Evolutionary conservation across 2,329 filamentous ascomycete genomes (phyloP).

Genomic region (Coccinonectria pachysandricola): DNA sequence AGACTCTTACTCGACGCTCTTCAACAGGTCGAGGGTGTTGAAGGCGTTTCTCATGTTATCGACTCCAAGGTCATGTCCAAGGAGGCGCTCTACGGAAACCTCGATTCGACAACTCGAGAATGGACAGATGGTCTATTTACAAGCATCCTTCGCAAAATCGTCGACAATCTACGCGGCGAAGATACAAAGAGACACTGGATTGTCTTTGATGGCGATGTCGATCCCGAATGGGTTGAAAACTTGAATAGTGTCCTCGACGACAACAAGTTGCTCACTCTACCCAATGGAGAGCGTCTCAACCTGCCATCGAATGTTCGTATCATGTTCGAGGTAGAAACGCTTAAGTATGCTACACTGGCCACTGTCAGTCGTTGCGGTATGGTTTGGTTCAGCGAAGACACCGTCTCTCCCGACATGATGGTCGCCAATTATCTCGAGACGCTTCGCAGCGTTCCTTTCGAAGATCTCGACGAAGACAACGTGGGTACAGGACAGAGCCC

Average conservation of each 20-base stretch:
- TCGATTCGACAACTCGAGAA: constrained; percentile 93
- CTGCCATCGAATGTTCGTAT: constrained; percentile 91
- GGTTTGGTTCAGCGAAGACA: constrained; percentile 99
- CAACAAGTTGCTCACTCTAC: constrained; percentile 93
- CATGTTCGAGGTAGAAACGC: constrained; percentile 98
- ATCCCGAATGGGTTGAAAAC: constrained; percentile 99
- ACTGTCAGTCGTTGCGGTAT: constrained; percentile 99
- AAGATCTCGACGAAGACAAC: constrained; percentile 90
- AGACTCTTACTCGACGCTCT: constrained; percentile 82
- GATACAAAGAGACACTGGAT: constrained; percentile 98
- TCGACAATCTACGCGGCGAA: constrained; percentile 95
- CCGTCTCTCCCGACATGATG: constrained; percentile 87
- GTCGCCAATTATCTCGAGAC: constrained; percentile 81
- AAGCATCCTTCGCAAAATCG: constrained; percentile 93
- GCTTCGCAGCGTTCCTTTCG: constrained; percentile 73
- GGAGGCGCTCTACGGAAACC: constrained; percentile 87
- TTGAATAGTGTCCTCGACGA: constrained; percentile 98
- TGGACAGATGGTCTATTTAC: constrained; percentile 99
- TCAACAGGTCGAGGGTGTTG: constrained; percentile 80
- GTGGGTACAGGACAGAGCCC: constrained; percentile 65
- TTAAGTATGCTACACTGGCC: constrained; percentile 94
- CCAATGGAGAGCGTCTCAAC: constrained; percentile 95
- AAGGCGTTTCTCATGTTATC: constrained; percentile 94
- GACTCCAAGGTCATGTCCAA: constrained; percentile 99
- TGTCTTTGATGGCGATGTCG: constrained; percentile 96